These are phyloP conservation scores for Phallus indusiatus DNA, from an alignment of 768 basidiomycete genomes.

Conservation along the genomic window DNA sequence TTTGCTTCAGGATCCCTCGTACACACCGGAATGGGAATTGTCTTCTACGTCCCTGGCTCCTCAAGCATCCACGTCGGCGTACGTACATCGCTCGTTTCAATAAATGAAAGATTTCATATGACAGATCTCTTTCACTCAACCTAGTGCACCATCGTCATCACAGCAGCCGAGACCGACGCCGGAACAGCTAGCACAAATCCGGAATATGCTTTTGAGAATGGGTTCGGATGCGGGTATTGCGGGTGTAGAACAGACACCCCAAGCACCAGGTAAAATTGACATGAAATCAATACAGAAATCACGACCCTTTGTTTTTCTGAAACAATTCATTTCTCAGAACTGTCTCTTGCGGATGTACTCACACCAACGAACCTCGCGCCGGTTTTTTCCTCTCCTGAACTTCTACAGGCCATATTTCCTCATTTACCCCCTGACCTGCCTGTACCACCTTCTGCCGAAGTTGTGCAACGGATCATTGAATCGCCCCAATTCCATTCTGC, in stretches of 20 bases:
- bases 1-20: conserved; percentile 57
- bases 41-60: conserved; percentile 18
- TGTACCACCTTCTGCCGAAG: conserved; percentile 56
- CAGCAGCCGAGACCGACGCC: background rate
- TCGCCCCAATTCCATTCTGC: conserved; percentile 79
- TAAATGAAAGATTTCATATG: background rate
- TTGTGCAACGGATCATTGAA: conserved; percentile 63
- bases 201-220: conserved; percentile 3
- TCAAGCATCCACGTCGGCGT: conserved; percentile 38
- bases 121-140: background rate
- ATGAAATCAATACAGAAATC: background rate
- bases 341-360: conserved; percentile 67
- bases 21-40: conserved; percentile 48
- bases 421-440: conserved; percentile 76
- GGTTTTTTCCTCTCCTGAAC: conserved; percentile 57
- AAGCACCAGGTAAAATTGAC: background rate
- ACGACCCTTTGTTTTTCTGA: background rate
- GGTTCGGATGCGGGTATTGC: background rate
- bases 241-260: background rate
- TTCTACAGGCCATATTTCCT: conserved; percentile 65
- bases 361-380: conserved; percentile 64
- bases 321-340: conserved; percentile 28
- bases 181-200: conserved; percentile 5
- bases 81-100: conserved; percentile 4
- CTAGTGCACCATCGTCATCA: background rate